These are phyloP conservation scores for Yamadazyma dendronema DNA, from an alignment of 1,139 yeast species.

Conservation along the genomic window DNA sequence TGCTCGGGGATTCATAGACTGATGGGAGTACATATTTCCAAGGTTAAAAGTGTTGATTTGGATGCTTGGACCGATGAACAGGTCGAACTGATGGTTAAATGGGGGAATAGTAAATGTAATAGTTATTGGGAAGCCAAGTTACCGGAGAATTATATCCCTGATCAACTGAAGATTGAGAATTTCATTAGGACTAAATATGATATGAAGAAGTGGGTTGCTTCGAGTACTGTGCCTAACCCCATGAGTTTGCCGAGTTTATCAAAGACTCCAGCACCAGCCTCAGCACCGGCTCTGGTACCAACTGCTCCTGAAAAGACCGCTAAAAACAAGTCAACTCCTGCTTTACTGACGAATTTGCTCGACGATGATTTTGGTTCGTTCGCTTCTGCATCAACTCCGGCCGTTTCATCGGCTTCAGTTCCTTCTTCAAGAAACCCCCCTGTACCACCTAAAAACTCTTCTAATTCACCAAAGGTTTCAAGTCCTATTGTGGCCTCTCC, in stretches of 20 bases:
- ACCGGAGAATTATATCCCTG: slow-evolving; percentile 72
- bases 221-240: slow-evolving; percentile 58
- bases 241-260: slow-evolving; percentile 28
- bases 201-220: slow-evolving; percentile 75
- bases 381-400: slow-evolving; percentile 25
- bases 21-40: slow-evolving; percentile 90
- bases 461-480: slow-evolving; percentile 1
- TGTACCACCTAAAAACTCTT: slow-evolving; percentile 4
- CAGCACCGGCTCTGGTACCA: background rate
- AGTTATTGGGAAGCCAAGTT: slow-evolving; percentile 78
- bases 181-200: slow-evolving; percentile 92
- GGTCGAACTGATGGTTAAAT: slow-evolving; percentile 72
- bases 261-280: background rate
- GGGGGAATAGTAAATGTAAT: slow-evolving; percentile 86
- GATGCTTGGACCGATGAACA: slow-evolving; percentile 98
- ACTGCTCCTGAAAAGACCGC: background rate
- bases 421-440: background rate
- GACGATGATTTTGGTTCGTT: slow-evolving; percentile 47
- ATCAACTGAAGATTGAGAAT: slow-evolving; percentile 81
- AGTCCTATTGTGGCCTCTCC: slow-evolving; percentile 20
- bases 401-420: slow-evolving; percentile 1
- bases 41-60: slow-evolving; percentile 86
- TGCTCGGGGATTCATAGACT: slow-evolving; percentile 96
- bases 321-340: slow-evolving; percentile 1
- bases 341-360: slow-evolving; percentile 16